Evolutionary conservation across 2,329 filamentous ascomycete species (phyloP).

Genomic region (Penicillium crustosum): DNA sequence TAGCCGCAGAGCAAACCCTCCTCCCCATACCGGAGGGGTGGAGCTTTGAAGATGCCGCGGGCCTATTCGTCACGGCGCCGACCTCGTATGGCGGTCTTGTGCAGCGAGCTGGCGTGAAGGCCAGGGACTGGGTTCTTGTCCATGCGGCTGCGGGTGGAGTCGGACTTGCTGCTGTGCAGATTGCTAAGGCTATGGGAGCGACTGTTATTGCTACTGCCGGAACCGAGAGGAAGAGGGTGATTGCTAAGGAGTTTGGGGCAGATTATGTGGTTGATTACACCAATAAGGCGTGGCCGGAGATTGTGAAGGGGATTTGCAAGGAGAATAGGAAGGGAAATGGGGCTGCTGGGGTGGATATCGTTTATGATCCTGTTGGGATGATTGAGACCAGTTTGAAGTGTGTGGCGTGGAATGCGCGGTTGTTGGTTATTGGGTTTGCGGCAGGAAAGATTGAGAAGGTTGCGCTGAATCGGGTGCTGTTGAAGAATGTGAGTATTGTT

Average conservation of each 20-base stretch:
- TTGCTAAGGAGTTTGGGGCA: conserved; percentile 78
- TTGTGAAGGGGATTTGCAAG: conserved; percentile 67
- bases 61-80: conserved; percentile 86
- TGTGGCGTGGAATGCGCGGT: conserved; percentile 85
- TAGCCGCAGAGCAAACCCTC: conserved; percentile 65
- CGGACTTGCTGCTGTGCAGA: conserved; percentile 85
- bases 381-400: conserved; percentile 88
- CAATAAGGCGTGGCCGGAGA: conserved; percentile 64
- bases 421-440: conserved; percentile 87
- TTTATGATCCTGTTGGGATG: conserved; percentile 90
- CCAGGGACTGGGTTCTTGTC: conserved; percentile 82
- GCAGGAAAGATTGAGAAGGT: conserved; percentile 86
- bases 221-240: conserved; percentile 72
- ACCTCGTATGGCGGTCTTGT: conserved; percentile 86
- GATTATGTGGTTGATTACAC: conserved; percentile 80
- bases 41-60: conserved; percentile 81
- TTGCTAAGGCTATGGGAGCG: conserved; percentile 88
- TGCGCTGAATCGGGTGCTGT: conserved; percentile 82
- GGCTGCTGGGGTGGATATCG: conserved; percentile 75
- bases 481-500: conserved; percentile 91
- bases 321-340: conserved; percentile 62
- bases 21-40: conserved; percentile 76
- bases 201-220: conserved; percentile 92
- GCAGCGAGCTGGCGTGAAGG: conserved; percentile 70
- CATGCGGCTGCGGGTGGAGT: conserved; percentile 93